Conservation (phyloP, 441 rosid genomes). For the Aleurites moluccanus region DNA sequence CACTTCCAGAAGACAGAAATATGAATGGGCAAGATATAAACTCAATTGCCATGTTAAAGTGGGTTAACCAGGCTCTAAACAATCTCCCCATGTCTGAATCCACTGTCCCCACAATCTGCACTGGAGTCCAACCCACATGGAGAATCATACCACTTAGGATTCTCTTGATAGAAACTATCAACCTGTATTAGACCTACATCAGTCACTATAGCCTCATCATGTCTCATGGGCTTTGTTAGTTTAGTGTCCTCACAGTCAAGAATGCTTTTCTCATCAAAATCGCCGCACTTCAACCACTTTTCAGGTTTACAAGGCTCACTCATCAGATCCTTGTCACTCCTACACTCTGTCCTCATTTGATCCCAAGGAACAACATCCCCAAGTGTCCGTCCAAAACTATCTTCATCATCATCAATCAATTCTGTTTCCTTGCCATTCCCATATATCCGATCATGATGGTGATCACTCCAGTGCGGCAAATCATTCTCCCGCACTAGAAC, state of each 20-base stretch:
- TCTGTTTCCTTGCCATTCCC: constrained; percentile 74
- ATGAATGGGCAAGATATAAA: constrained; percentile 38
- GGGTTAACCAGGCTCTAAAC: constrained; percentile 48
- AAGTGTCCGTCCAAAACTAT: constrained; percentile 83
- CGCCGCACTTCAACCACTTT: constrained; percentile 85
- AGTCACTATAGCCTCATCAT: constrained; percentile 73
- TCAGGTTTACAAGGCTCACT: constrained; percentile 75
- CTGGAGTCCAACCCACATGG: constrained; percentile 88
- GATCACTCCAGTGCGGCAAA: constrained; percentile 80
- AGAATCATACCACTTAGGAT: constrained; percentile 93
- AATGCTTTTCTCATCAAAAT: constrained; percentile 88
- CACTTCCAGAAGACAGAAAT: constrained; percentile 34
- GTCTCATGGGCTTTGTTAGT: constrained; percentile 77
- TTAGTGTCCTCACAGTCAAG: constrained; percentile 89
- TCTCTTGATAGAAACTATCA: constrained; percentile 95
- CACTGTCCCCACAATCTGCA: constrained; percentile 81
- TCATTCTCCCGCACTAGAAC: constrained; percentile 73
- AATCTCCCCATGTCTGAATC: constrained; percentile 83
- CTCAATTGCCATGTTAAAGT: constrained; percentile 42
- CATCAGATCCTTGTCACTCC: constrained; percentile 69
- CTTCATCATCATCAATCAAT: constrained; percentile 85
- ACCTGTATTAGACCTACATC: constrained; percentile 96
- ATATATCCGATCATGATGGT: constrained; percentile 59
- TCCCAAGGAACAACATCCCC: constrained; percentile 94
- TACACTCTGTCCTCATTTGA: constrained; percentile 63